Evolutionary conservation across 768 basidiomycete genomes (phyloP), one percentile per base, ranked within the genome.

Genomic region (Kwoniella dejecticola): DNA sequence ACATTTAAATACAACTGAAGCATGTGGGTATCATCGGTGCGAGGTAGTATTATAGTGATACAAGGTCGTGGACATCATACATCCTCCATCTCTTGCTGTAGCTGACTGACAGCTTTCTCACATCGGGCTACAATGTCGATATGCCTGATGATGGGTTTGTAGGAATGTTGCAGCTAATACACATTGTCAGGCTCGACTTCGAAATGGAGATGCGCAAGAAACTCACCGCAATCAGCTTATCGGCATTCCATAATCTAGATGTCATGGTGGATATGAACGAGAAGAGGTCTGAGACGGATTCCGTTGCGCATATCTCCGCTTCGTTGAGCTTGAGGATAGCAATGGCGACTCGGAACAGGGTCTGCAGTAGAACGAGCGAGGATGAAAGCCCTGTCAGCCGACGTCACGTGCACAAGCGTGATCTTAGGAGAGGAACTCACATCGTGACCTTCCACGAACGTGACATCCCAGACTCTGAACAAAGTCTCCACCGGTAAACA

Each of bases 391-490:
- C 19, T 5, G 44, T 38, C 38, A 6, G 30, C 27, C n/a, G 23
- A 1, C 0, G 24, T 40, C 38, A 42, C 11, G 3, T n/a, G n/a
- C n/a, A 48, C 26, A 26, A 26, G 4, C 1, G 3, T 15, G 15
- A 2, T 30, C 17, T 30, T 17, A 5, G 27, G 17, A 31, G 3
- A 17, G 4, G 4, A 27, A 71, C 74, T 62, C 36, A 76, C 77
- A 57, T 94, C 91, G 24, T 92, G 82, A 1, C 95, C 95, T 71
- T 96, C 92, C 1, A 94, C 87, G 58, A 97, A 85, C 79, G 97
- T 90, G 19, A 96, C 83, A 70, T 99, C 95, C 94, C 96, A 98
- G 5, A 97, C 87, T 50, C 95, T 83, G 80, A 97, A 94, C 40
- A 98, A 81, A 0, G 94, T 98, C 91, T 93, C 67, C 26, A 97